These are phyloP conservation scores for Dendrobium catenatum DNA, from an alignment of 106 monocot genomes.

Conservation along the genomic window DNA sequence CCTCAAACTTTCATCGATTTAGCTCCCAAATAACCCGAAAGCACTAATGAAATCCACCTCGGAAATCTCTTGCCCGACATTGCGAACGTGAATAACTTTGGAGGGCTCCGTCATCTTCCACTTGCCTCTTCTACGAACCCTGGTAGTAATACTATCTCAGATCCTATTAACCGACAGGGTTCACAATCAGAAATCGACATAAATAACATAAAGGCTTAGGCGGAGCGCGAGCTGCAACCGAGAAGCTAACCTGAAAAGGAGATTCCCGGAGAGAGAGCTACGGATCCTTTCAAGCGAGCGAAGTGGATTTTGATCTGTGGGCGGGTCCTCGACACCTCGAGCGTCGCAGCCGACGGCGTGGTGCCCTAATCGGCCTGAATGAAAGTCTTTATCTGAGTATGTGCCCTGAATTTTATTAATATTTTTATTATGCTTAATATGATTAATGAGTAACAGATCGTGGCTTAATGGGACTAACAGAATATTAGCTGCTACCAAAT, in stretches of 20 bases:
- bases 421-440: no score
- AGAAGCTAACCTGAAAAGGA: background rate
- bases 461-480: no score
- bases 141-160: background rate
- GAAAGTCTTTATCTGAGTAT: no score
- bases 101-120: slow-evolving; percentile 70
- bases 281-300: background rate
- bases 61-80: slow-evolving; percentile 83
- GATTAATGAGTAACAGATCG: no score
- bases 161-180: background rate
- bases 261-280: background rate
- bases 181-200: background rate
- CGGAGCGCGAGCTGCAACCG: background rate
- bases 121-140: background rate
- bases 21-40: background rate
- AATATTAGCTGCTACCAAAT: no score
- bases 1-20: background rate
- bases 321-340: background rate
- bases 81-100: slow-evolving; percentile 84
- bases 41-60: slow-evolving; percentile 35
- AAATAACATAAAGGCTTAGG: background rate
- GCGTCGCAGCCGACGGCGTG: background rate
- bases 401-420: no score
- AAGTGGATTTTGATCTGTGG: background rate
- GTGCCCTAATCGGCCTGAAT: slow-evolving; percentile 3